Evolutionary conservation across 2,329 filamentous ascomycete species (phyloP).

Genomic region (Lasiodiplodia theobromae): DNA sequence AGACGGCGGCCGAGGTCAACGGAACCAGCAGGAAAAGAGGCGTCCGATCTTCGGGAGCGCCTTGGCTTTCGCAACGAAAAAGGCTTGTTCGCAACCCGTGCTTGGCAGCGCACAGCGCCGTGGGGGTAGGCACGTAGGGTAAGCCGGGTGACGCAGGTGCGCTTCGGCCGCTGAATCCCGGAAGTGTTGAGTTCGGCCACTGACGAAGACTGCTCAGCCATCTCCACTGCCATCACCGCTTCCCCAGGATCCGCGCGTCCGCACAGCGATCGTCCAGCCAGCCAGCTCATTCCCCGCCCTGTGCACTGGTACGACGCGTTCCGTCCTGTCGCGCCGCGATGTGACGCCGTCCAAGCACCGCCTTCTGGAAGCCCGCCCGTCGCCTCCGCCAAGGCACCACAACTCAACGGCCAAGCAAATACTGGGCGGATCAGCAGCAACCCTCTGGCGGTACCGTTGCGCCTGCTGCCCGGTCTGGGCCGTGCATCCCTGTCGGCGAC

Average conservation of each 20-base stretch:
- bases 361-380: background rate
- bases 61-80: conserved; percentile 3
- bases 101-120: conserved; percentile 8
- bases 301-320: too few relatives aligned
- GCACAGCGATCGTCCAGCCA: background rate
- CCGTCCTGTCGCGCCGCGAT: too few relatives aligned
- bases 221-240: background rate
- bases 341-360: background rate
- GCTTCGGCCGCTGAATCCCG: conserved; percentile 2
- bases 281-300: background rate
- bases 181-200: background rate
- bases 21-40: background rate
- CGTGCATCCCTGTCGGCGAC: background rate
- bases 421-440: conserved; percentile 4
- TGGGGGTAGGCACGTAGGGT: background rate
- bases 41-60: background rate
- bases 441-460: conserved; percentile 20
- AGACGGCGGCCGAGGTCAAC: background rate
- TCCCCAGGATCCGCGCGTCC: background rate
- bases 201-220: background rate
- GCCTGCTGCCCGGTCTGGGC: background rate
- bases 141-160: background rate
- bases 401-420: background rate
- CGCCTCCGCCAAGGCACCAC: background rate
- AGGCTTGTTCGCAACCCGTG: conserved; percentile 10